Evolutionary conservation across 2,329 filamentous ascomycete species (phyloP), one percentile per base, ranked within the genome.

Genomic region (Lachnellula suecica): DNA sequence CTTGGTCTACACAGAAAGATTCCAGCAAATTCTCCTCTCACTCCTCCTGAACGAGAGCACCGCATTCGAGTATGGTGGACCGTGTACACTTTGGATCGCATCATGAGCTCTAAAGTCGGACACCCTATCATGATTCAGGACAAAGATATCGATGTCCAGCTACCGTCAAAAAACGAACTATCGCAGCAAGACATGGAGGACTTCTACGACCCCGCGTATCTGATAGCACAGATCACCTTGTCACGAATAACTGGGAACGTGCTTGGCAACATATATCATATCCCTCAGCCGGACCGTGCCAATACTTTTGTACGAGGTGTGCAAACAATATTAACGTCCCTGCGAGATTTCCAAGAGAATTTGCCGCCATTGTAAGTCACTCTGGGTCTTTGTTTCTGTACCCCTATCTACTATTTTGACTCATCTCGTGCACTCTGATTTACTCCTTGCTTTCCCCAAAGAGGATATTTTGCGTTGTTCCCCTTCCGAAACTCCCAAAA

Each of bases 31-130:
- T 67, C 69, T 45, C 57, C 67, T 23, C 68, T 71, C 24, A 65
- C 68, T 42, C 65, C 70, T 0, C 45, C 56, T 29, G 59, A 60
- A 1, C 56, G 72, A 4, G 72, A 76, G 49, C 73, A 75, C 20
- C 62, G 74, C 1, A 68, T 67, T 7, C 63, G 72, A 1, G 63
- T 75, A 1, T 75, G 71, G 68, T 75, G 72, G 72, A 74, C 73
- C 0, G 67, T 73, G 0, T 76, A 75, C 40, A 70, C 66, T 8
- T 65, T 76, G 20, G 74, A 77, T 51, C 70, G 76, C 2, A 73
- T 79, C 67, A 77, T 72, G 70, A 74, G 74, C 3, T 74, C 75
- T 0, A 75, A 77, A 43, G 69, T 79, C 46, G 74, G 76, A 0
- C 71, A 78, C 22, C 75, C 77, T 0, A 70, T 74, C 6, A 73